phyloP scores from a whole-genome alignment of 306 rosid species.

The Hippophae gyantsensis region DNA sequence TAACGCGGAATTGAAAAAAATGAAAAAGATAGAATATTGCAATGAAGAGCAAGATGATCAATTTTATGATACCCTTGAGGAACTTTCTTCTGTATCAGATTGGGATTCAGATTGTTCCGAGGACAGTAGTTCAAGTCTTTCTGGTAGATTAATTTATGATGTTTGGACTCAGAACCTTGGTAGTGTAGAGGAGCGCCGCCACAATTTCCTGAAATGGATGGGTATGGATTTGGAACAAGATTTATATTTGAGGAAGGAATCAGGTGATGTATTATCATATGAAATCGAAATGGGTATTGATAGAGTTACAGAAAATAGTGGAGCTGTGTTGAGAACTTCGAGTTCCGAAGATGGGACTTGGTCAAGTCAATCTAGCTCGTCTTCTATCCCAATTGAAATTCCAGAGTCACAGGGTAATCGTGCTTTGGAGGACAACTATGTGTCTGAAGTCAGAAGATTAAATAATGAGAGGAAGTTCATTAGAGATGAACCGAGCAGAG shows the following conservation, averaged over 20 bases:
- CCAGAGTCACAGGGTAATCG: slow-evolving; percentile 24
- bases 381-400: slow-evolving; percentile 30
- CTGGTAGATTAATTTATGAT: slow-evolving; percentile 19
- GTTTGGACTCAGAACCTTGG: slow-evolving; percentile 36
- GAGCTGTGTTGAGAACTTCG: slow-evolving; percentile 39
- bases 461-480: slow-evolving; percentile 43
- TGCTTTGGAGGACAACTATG: slow-evolving; percentile 23
- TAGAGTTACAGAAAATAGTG: slow-evolving; percentile 36
- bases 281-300: slow-evolving; percentile 21
- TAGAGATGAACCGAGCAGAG: slow-evolving; percentile 35
- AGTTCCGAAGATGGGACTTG: slow-evolving; percentile 27
- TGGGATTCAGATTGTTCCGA: slow-evolving; percentile 38
- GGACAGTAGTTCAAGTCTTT: slow-evolving; percentile 33
- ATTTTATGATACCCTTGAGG: slow-evolving; percentile 67
- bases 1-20: neutral
- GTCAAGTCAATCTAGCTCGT: slow-evolving; percentile 24
- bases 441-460: slow-evolving; percentile 37
- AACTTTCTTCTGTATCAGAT: slow-evolving; percentile 59
- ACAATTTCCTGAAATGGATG: slow-evolving; percentile 60
- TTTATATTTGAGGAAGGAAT: slow-evolving; percentile 17
- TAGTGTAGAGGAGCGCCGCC: slow-evolving; percentile 53
- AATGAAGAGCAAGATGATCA: slow-evolving; percentile 38
- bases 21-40: slow-evolving; percentile 21
- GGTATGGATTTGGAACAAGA: slow-evolving; percentile 29
- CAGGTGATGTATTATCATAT: slow-evolving; percentile 14